A percentile compares a stretch with the other conserved stretches of the same genome.
Conservation (phyloP, 495 filamentous ascomycete species). For the Daldinia caldariorum region DNA sequence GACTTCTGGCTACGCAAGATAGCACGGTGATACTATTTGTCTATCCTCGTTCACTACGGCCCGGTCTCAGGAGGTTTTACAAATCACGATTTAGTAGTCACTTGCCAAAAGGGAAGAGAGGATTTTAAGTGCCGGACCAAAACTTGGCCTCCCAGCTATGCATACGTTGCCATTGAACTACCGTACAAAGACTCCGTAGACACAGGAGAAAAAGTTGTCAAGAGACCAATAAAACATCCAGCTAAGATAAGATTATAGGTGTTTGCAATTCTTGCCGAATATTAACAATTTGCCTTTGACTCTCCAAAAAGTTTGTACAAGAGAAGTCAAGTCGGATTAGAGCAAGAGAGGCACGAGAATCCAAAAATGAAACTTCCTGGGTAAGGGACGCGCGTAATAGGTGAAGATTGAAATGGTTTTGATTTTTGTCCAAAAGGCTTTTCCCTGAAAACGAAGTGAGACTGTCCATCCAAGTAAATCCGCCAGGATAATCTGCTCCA, state of each 20-base stretch:
- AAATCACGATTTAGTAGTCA: not conserved
- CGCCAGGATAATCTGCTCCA: slow-evolving; percentile 21
- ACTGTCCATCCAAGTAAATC: slow-evolving; percentile 24
- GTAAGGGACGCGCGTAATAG: slow-evolving; percentile 38
- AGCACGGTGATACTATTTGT: no score
- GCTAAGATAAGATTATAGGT: slow-evolving; percentile 28
- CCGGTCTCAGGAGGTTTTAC: not conserved
- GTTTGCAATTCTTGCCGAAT: slow-evolving; percentile 33
- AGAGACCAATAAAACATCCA: slow-evolving; percentile 57
- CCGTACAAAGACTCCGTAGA: slow-evolving; percentile 44
- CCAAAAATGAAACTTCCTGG: slow-evolving; percentile 42
- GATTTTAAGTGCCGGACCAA: slow-evolving; percentile 48
- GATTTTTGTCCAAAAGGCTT: slow-evolving; percentile 42
- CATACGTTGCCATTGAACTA: slow-evolving; percentile 46
- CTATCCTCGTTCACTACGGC: no score
- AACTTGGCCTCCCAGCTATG: slow-evolving; percentile 55
- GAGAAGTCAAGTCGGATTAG: slow-evolving; percentile 26
- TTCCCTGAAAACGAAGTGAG: slow-evolving; percentile 18
- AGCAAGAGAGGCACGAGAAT: slow-evolving; percentile 41
- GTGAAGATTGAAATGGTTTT: slow-evolving; percentile 46
- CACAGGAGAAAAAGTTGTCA: slow-evolving; percentile 34
- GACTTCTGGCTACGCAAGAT: not conserved
- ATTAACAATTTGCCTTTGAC: slow-evolving; percentile 38
- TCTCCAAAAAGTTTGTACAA: slow-evolving; percentile 40
- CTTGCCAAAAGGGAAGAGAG: not conserved